Percentiles rank a stretch among this genome's conserved stretches.
Evolutionary conservation across 495 filamentous ascomycete genomes (phyloP).

Genomic region (Trichoderma parareesei): DNA sequence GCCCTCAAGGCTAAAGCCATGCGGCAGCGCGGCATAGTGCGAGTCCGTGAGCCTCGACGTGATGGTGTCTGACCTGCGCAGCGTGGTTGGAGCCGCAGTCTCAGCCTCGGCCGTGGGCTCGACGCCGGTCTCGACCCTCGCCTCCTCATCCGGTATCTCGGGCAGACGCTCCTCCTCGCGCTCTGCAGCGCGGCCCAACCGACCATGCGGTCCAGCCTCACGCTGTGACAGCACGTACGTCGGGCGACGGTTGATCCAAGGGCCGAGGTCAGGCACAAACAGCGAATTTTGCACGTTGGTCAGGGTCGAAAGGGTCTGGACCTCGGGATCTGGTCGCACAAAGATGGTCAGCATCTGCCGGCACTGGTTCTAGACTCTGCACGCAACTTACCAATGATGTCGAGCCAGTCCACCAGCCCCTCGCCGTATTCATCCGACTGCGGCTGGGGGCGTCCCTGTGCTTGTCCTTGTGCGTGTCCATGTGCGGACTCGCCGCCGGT

Average conservation of each 20-base stretch:
- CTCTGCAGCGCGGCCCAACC: not conserved
- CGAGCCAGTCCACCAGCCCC: constrained; percentile 59
- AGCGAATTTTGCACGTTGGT: constrained; percentile 77
- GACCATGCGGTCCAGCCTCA: not conserved
- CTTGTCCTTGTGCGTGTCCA: not conserved
- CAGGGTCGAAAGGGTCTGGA: constrained; percentile 62
- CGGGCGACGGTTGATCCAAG: constrained; percentile 58
- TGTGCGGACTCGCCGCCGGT: not conserved
- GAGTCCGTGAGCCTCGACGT: constrained; percentile 34
- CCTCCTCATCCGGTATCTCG: not conserved
- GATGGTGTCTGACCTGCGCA: constrained; percentile 29
- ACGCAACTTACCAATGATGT: constrained; percentile 54
- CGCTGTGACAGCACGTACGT: constrained; percentile 60
- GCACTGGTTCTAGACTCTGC: not conserved
- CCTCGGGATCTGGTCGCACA: constrained; percentile 54
- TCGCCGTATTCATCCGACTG: constrained; percentile 34
- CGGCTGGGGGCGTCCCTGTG: not conserved
- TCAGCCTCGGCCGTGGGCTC: not conserved
- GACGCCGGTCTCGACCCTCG: not conserved
- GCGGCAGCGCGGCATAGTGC: constrained; percentile 52
- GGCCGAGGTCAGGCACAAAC: constrained; percentile 62
- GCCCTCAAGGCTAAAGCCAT: constrained; percentile 55
- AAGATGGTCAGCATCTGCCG: constrained; percentile 11
- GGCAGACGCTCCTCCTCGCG: constrained; percentile 13
- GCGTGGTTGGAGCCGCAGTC: constrained; percentile 13